A percentile compares a stretch with the other conserved stretches of the same genome.
Conservation (phyloP, 306 rosid genomes). For the Sphenostylis stenocarpa region DNA sequence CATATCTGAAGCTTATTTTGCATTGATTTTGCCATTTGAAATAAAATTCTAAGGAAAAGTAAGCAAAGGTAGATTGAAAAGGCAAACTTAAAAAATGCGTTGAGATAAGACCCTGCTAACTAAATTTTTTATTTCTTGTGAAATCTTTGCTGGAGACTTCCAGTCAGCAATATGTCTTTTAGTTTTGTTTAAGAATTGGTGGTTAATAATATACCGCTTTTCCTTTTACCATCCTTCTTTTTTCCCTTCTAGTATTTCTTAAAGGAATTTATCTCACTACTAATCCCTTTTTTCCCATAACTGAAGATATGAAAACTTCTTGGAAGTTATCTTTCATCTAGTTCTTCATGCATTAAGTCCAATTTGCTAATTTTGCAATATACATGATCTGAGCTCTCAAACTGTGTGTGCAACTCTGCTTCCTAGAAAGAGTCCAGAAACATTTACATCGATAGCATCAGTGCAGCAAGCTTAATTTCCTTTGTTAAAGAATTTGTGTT, state of each 20-base stretch:
- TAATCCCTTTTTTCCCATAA: not conserved
- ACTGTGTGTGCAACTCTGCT: conserved; percentile 8
- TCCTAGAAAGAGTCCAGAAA: not conserved
- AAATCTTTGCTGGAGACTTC: conserved; percentile 12
- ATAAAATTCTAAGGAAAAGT: not conserved
- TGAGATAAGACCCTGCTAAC: conserved; percentile 7
- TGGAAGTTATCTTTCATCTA: not conserved
- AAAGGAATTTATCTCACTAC: conserved; percentile 8
- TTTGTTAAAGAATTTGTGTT: not conserved
- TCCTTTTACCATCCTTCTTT: not conserved
- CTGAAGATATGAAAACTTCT: not conserved
- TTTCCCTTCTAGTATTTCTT: conserved; percentile 14
- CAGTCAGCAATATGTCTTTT: conserved; percentile 2
- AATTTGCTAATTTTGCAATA: not conserved
- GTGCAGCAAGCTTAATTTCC: not conserved
- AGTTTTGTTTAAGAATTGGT: conserved; percentile 21
- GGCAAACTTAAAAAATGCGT: not conserved
- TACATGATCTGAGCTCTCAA: not conserved
- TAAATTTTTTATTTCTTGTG: not conserved
- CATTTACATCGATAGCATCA: not conserved
- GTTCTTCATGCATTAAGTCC: not conserved
- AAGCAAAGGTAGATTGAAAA: not conserved
- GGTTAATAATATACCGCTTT: not conserved
- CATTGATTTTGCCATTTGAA: not conserved
- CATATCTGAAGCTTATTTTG: conserved; percentile 11